A percentile compares a stretch with the other conserved stretches of the same genome.
These are phyloP conservation scores for Oemleria cerasiformis DNA, from an alignment of 306 rosid species.

Conservation along the genomic window DNA sequence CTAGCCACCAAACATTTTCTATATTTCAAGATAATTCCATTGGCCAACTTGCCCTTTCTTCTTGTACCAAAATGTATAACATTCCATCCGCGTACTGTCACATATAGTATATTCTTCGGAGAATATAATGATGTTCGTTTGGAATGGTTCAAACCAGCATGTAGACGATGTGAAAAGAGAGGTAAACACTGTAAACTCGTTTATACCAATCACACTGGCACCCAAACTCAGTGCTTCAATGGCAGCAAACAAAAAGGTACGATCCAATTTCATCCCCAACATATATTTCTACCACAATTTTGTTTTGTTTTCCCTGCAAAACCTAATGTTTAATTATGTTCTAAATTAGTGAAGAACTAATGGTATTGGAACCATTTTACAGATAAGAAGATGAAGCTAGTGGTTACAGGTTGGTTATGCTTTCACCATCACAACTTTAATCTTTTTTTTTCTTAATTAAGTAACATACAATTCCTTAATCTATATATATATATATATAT, in stretches of 20 bases:
- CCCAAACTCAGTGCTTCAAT: neutral
- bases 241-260: neutral
- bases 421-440: neutral
- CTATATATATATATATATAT: neutral
- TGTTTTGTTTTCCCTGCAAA: neutral
- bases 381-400: neutral
- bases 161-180: neutral
- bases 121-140: neutral
- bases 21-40: fast-evolving
- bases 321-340: no score
- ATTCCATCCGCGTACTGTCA: neutral
- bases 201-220: neutral
- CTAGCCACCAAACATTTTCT: neutral
- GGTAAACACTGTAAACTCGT: neutral
- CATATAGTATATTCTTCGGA: neutral
- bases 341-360: neutral
- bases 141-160: neutral
- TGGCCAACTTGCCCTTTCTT: neutral
- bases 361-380: neutral
- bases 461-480: neutral
- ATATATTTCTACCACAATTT: neutral
- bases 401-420: neutral
- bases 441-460: no score
- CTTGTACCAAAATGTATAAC: neutral
- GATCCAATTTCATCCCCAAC: neutral